A percentile compares a stretch with the other conserved stretches of the same genome.
These are phyloP conservation scores for Colletotrichum gigasporum DNA, from an alignment of 2,329 filamentous ascomycete species.

Conservation along the genomic window DNA sequence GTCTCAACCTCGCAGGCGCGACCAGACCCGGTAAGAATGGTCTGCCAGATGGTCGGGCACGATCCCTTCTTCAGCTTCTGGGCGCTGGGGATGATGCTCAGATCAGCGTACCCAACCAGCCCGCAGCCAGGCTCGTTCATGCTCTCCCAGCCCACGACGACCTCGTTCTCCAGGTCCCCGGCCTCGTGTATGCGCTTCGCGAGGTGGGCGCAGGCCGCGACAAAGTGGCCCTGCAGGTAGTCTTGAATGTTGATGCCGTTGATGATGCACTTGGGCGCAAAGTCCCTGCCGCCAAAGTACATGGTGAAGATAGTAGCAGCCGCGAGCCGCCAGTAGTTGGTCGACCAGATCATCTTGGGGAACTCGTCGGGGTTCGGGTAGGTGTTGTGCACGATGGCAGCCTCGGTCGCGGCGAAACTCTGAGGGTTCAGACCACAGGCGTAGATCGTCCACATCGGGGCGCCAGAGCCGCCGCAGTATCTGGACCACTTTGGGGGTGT, in stretches of 20 bases:
- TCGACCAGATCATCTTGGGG: slow-evolving; percentile 99
- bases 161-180: slow-evolving; percentile 84
- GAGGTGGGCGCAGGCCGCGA: slow-evolving; percentile 81
- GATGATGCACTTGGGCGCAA: slow-evolving; percentile 95
- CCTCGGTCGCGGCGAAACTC: slow-evolving; percentile 86
- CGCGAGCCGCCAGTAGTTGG: slow-evolving; percentile 90
- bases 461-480: slow-evolving; percentile 92
- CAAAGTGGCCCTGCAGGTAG: slow-evolving; percentile 88
- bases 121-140: slow-evolving; percentile 95
- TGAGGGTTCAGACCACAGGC: slow-evolving; percentile 90
- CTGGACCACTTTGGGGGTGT: slow-evolving; percentile 78
- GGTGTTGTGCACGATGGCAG: slow-evolving; percentile 93
- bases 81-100: slow-evolving; percentile 83
- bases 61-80: slow-evolving; percentile 94
- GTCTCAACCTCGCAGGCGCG: slow-evolving; percentile 88
- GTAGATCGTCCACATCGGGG: slow-evolving; percentile 97
- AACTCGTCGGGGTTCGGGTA: slow-evolving; percentile 86
- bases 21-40: slow-evolving; percentile 90
- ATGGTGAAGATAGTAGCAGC: slow-evolving; percentile 92
- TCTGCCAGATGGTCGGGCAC: slow-evolving; percentile 93
- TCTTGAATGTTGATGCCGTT: slow-evolving; percentile 97
- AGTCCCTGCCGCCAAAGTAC: slow-evolving; percentile 90
- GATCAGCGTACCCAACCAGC: slow-evolving; percentile 82
- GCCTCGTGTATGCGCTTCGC: slow-evolving; percentile 88
- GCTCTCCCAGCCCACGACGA: slow-evolving; percentile 95